Percentiles rank a stretch among this genome's conserved stretches.
phyloP scores from a whole-genome alignment of 768 basidiomycete species.

The Dacryopinax primogenitus region DNA sequence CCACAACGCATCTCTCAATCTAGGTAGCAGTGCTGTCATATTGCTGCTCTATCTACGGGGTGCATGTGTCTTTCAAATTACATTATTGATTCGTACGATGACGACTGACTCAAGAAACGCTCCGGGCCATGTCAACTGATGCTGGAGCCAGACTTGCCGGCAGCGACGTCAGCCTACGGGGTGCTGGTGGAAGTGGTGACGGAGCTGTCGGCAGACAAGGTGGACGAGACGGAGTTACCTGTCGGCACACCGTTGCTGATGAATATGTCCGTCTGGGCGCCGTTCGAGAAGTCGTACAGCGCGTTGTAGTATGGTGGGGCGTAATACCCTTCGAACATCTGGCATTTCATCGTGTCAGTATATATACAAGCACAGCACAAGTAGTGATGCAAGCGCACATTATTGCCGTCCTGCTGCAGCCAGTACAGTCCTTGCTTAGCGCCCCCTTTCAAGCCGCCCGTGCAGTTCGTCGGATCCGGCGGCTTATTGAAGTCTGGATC shows the following conservation, averaged over 20 bases:
- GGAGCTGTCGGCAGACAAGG: neutral
- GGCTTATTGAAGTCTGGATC: conserved; percentile 39
- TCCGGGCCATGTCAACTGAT: too few species aligned
- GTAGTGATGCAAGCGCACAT: conserved; percentile 37
- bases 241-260: conserved; percentile 11
- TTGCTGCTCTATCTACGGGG: too few species aligned
- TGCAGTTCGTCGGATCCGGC: conserved; percentile 48
- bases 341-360: neutral
- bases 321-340: conserved; percentile 45
- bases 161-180: too few species aligned
- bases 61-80: too few species aligned
- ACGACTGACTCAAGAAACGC: too few species aligned
- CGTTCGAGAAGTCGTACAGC: conserved; percentile 57
- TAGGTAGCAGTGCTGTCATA: too few species aligned
- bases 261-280: conserved; percentile 64
- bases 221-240: neutral
- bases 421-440: conserved; percentile 59
- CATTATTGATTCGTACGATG: too few species aligned
- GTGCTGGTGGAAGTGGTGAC: neutral
- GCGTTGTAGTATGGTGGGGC: conserved; percentile 40
- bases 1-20: too few species aligned
- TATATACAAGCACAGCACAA: neutral
- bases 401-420: conserved; percentile 50
- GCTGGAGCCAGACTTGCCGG: too few species aligned
- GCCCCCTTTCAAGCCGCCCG: conserved; percentile 59